Percentiles rank a stretch among this genome's conserved stretches.
phyloP scores from a whole-genome alignment of 2,329 filamentous ascomycete genomes.

The Fusarium goolgardi region DNA sequence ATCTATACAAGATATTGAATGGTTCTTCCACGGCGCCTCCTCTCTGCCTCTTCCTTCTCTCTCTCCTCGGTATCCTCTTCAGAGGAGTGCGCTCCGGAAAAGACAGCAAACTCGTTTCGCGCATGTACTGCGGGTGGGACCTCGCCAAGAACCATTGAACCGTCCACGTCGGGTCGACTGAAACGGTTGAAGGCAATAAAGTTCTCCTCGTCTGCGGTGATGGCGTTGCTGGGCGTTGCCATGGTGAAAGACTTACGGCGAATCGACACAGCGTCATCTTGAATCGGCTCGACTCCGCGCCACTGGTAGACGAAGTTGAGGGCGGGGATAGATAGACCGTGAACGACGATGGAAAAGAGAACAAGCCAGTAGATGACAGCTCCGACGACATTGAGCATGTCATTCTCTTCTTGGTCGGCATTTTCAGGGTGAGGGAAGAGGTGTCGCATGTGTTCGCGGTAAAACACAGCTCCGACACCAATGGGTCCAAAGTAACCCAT shows the following conservation, averaged over 20 bases:
- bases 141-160: conserved; percentile 3
- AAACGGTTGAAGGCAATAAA: conserved; percentile 64
- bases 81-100: conserved; percentile 15
- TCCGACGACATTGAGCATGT: conserved; percentile 52
- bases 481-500: conserved; percentile 81
- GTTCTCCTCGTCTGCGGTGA: conserved; percentile 50
- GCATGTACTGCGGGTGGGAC: conserved; percentile 3
- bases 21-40: conserved; percentile 11
- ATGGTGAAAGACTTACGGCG: conserved; percentile 52
- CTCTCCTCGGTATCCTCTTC: conserved; percentile 6
- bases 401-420: conserved; percentile 51
- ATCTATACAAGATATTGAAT: conserved; percentile 27
- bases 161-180: conserved; percentile 51
- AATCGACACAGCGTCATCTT: conserved; percentile 56
- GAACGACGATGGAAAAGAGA: conserved; percentile 45
- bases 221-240: conserved; percentile 54
- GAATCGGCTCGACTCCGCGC: conserved; percentile 54
- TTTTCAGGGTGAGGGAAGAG: conserved; percentile 54
- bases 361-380: conserved; percentile 58
- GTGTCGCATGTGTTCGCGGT: conserved; percentile 65
- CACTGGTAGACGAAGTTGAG: conserved; percentile 21
- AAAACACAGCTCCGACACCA: conserved; percentile 81
- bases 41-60: conserved; percentile 16
- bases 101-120: conserved; percentile 25
- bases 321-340: conserved; percentile 59